Base-by-base conservation (phyloP, 495 filamentous ascomycete species). In the Neurospora discreta region DNA sequence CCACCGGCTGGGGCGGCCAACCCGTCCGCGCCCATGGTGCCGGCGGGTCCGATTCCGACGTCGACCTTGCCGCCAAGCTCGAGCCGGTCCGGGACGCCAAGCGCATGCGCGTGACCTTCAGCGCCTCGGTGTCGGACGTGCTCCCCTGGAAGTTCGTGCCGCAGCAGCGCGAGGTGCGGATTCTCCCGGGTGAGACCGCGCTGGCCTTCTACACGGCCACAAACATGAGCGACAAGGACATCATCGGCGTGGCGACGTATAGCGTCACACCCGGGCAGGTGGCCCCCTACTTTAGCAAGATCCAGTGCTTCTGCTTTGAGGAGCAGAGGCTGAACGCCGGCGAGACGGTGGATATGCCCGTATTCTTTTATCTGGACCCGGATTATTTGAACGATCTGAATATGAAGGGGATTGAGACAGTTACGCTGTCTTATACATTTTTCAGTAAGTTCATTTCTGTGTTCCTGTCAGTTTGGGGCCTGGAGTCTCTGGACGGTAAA, bases 261-360 rank as follows among this genome's bases (percentile, higher is more conserved):
- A 93, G 91, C 80, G 96, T 99, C 68, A 97, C 93, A 13, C 96
- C 96, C 10, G 95, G 89, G 15, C 96, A 98, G 84, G 93, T 97
- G 38, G 95, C 96, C 38, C 95, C 93, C 5, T 99, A 99, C 78
- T 99, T 99, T 81, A 93, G 91, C 86, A 99, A 99, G 87, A 99
- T 99, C 69, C 96, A 99, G 82, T 99, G 96, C 77, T 99, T 99
- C 82, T 99, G 96, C 80, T 99, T 99, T 78, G 96, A 99, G 85
- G 94, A 86, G 80, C 84, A 99, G 86, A 88, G 96, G 74, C 82
- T 99, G 69, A 95, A 94, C 80, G 95, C 94, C 30, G 93, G 95
- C 36, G 96, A 99, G 84, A 93, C 93, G 42, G 96, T 99, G 69
- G 96, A 99, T 84, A 99, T 99, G 96, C 96, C 96, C 3, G 96